Percentiles rank a stretch among this genome's conserved stretches.
These are phyloP conservation scores for Hippophae gyantsensis DNA, from an alignment of 306 rosid genomes.

Conservation along the genomic window DNA sequence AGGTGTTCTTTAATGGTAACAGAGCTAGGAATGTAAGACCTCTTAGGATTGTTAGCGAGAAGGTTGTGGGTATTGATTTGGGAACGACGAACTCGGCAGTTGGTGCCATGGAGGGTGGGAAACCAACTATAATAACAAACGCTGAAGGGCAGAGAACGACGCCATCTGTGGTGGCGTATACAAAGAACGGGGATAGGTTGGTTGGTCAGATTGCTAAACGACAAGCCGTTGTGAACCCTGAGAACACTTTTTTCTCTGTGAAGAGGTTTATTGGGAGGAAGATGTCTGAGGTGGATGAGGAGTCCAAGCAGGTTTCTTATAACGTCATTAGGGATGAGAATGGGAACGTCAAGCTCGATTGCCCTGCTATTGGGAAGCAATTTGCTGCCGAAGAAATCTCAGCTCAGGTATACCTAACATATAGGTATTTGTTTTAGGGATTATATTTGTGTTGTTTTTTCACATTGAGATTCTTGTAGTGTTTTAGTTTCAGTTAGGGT, in stretches of 20 bases:
- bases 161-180: conserved; percentile 85
- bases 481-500: too few species aligned
- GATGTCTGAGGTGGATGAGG: conserved; percentile 88
- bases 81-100: conserved; percentile 82
- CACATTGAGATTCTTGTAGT: too few species aligned
- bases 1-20: background rate
- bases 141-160: conserved; percentile 89
- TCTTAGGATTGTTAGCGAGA: conserved; percentile 58
- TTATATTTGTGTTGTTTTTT: too few species aligned
- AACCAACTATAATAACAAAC: conserved; percentile 75
- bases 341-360: conserved; percentile 79
- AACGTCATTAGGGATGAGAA: conserved; percentile 65
- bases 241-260: conserved; percentile 78
- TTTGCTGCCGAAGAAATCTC: conserved; percentile 89
- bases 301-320: conserved; percentile 83
- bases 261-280: conserved; percentile 89
- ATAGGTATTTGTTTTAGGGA: background rate
- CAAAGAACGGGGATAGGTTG: conserved; percentile 72
- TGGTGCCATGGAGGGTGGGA: conserved; percentile 84
- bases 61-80: conserved; percentile 72
- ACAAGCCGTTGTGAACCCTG: conserved; percentile 83
- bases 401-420: conserved; percentile 48
- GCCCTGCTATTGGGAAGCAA: conserved; percentile 71
- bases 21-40: conserved; percentile 23
- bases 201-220: conserved; percentile 91